Percentiles rank a stretch among this genome's conserved stretches.
Conservation (phyloP, 805 yeast species). For the Saturnispora serradocipensis region DNA sequence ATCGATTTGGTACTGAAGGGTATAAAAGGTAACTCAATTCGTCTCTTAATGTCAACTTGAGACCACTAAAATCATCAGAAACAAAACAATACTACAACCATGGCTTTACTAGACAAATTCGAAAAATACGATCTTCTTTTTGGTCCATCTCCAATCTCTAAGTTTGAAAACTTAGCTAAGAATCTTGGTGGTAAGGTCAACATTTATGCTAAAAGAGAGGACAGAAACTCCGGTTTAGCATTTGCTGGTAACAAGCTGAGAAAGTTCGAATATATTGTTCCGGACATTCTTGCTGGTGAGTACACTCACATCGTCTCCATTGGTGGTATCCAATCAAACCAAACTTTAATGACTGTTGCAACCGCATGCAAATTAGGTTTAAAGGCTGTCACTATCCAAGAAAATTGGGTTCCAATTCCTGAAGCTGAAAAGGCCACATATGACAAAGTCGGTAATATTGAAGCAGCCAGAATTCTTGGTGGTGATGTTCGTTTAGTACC, state of each 20-base stretch:
- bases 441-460: slow-evolving; percentile 30
- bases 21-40: not conserved
- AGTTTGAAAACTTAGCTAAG: slow-evolving; percentile 24
- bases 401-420: slow-evolving; percentile 30
- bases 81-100: not conserved
- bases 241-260: slow-evolving; percentile 29
- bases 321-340: slow-evolving; percentile 30
- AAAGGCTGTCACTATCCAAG: slow-evolving; percentile 29
- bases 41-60: not conserved
- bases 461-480: slow-evolving; percentile 30
- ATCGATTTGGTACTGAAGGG: not conserved
- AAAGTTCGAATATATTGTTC: slow-evolving; percentile 28
- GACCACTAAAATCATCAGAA: not conserved
- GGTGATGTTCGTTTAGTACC: slow-evolving; percentile 29
- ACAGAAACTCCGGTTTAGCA: slow-evolving; percentile 29
- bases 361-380: slow-evolving; percentile 30
- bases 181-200: slow-evolving; percentile 26
- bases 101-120: slow-evolving; percentile 18
- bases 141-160: slow-evolving; percentile 29
- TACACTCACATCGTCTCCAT: slow-evolving; percentile 29
- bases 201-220: slow-evolving; percentile 29
- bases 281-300: slow-evolving; percentile 27
- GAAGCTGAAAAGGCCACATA: slow-evolving; percentile 24
- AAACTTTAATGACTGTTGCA: slow-evolving; percentile 30
- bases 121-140: slow-evolving; percentile 24